Percentiles rank a stretch among this genome's conserved stretches.
phyloP scores from a whole-genome alignment of 1,284 basidiomycete genomes.

The Exobasidium cylindrosporum region DNA sequence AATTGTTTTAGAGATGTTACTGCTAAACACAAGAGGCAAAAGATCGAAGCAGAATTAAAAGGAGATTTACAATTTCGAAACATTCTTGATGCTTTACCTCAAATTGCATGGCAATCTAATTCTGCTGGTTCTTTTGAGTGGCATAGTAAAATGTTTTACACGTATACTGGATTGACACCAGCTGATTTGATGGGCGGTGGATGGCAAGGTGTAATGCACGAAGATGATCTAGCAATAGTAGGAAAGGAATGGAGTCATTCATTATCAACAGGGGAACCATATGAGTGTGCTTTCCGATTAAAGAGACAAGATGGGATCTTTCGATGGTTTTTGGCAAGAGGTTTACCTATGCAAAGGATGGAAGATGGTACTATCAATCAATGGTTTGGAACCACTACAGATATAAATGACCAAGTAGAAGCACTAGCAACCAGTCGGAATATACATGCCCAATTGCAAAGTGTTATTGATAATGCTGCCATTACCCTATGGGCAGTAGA shows the following conservation, averaged over 20 bases:
- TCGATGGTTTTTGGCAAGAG: constrained; percentile 51
- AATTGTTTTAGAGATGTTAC: constrained; percentile 40
- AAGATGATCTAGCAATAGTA: constrained; percentile 52
- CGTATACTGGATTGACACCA: constrained; percentile 50
- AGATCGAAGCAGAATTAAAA: constrained; percentile 30
- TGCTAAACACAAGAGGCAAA: constrained; percentile 17
- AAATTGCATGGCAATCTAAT: constrained; percentile 52
- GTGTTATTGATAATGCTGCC: constrained; percentile 47
- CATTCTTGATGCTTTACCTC: constrained; percentile 46
- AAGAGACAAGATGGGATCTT: constrained; percentile 42
- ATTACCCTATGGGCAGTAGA: constrained; percentile 50
- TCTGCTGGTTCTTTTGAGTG: constrained; percentile 45
- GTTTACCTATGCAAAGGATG: constrained; percentile 41
- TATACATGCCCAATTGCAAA: constrained; percentile 40
- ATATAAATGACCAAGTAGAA: constrained; percentile 46
- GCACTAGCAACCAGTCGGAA: constrained; percentile 42
- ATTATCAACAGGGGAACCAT: constrained; percentile 53
- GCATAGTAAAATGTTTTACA: constrained; percentile 36
- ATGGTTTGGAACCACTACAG: constrained; percentile 53
- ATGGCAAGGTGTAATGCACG: constrained; percentile 54
- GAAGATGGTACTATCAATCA: constrained; percentile 38
- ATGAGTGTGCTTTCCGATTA: constrained; percentile 53
- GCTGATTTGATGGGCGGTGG: constrained; percentile 45
- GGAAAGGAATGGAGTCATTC: constrained; percentile 51
- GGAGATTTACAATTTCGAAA: constrained; percentile 43